phyloP scores from a whole-genome alignment of 495 filamentous ascomycete genomes.

The Penicillium chermesinum region DNA sequence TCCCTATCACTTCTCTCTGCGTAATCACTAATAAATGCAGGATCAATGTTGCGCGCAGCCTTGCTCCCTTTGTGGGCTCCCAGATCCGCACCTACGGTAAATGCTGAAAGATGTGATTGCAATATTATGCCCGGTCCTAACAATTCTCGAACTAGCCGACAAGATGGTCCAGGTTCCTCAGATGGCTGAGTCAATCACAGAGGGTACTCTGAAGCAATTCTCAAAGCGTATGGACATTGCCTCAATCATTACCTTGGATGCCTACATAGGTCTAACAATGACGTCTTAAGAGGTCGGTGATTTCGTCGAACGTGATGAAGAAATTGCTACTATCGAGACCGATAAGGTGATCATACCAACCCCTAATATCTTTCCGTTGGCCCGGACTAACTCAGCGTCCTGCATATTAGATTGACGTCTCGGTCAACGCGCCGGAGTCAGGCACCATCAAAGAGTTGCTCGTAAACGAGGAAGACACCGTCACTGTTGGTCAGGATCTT shows the following conservation, averaged over 20 bases:
- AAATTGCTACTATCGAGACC: conserved; percentile 99
- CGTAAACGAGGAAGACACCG: conserved; percentile 91
- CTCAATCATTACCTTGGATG: neutral
- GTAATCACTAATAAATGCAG: conserved; percentile 16
- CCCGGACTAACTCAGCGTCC: conserved; percentile 7
- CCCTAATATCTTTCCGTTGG: neutral
- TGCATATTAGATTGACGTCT: conserved; percentile 74
- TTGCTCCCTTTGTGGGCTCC: conserved; percentile 26
- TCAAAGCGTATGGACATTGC: conserved; percentile 58
- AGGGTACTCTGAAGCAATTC: conserved; percentile 95
- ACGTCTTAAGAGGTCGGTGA: conserved; percentile 69
- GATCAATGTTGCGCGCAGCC: conserved; percentile 27
- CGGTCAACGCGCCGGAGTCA: conserved; percentile 89
- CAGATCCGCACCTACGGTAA: conserved; percentile 41
- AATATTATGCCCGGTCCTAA: conserved; percentile 1
- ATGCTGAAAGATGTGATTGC: neutral
- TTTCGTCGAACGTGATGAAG: conserved; percentile 91
- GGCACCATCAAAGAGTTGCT: conserved; percentile 90
- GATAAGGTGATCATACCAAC: conserved; percentile 69
- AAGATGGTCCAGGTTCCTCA: conserved; percentile 86
- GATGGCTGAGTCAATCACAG: conserved; percentile 98
- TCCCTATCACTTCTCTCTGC: too few species aligned
- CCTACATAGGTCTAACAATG: conserved; percentile 18
- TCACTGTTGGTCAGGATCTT: conserved; percentile 89
- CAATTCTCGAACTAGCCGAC: conserved; percentile 51